phyloP scores from a whole-genome alignment of 169 alveolate species.

The Cystoisospora suis region DNA sequence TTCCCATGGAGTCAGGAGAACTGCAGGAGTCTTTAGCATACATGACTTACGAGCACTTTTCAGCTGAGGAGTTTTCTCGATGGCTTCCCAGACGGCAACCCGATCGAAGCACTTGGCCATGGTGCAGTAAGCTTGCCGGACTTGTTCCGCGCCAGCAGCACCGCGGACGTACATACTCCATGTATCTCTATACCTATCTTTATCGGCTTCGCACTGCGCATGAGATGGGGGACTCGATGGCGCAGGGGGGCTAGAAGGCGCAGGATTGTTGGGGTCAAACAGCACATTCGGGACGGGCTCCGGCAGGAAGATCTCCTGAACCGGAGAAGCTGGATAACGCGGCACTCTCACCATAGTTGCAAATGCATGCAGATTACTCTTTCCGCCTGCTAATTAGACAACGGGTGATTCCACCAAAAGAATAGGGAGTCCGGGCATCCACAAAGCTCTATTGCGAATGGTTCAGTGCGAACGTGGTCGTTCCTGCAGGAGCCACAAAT shows the following conservation, averaged over 20 bases:
- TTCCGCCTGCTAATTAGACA: too few relatives aligned
- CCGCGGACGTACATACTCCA: background rate
- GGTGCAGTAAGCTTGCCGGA: background rate
- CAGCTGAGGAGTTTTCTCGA: background rate
- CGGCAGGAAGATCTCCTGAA: constrained; percentile 38
- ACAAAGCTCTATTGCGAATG: too few relatives aligned
- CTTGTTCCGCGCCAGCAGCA: background rate
- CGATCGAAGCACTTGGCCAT: background rate
- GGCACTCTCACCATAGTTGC: background rate
- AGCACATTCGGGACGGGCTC: constrained; percentile 34
- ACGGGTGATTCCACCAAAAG: too few relatives aligned
- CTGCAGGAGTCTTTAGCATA: too few relatives aligned
- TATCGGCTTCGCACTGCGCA: background rate
- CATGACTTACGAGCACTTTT: background rate
- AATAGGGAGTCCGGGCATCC: too few relatives aligned
- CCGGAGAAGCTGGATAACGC: constrained; percentile 36
- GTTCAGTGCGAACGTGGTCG: too few relatives aligned
- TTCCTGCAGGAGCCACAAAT: too few relatives aligned
- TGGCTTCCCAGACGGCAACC: background rate
- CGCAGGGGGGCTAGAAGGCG: constrained; percentile 26
- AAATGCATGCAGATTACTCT: too few relatives aligned
- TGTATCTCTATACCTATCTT: background rate
- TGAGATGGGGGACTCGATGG: background rate
- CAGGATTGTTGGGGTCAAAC: background rate
- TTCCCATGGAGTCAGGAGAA: too few relatives aligned